These are phyloP conservation scores for Ophiostoma montium DNA, from an alignment of 2,329 filamentous ascomycete genomes.

Conservation along the genomic window DNA sequence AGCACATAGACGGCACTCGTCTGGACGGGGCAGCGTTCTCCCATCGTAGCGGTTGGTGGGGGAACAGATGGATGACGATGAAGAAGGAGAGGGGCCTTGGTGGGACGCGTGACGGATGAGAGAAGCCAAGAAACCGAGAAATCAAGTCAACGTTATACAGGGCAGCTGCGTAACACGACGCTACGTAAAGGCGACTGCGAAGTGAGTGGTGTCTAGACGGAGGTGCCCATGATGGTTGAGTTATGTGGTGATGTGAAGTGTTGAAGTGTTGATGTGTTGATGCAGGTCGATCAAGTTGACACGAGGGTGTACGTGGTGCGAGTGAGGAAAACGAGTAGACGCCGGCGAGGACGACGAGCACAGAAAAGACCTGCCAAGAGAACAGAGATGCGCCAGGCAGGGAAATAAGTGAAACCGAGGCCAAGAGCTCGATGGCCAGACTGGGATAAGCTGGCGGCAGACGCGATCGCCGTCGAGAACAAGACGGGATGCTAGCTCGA, in stretches of 20 bases:
- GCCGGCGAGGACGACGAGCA: background rate
- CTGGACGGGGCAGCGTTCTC: conserved; percentile 25
- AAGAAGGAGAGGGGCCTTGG: background rate
- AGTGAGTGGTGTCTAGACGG: background rate
- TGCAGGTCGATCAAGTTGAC: background rate
- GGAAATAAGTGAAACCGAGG: background rate
- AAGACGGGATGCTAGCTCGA: too few species aligned
- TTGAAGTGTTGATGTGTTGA: background rate
- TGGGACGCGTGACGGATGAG: background rate
- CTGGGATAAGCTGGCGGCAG: too few species aligned
- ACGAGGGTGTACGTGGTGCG: too few species aligned
- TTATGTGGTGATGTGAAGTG: background rate
- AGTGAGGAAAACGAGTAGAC: background rate
- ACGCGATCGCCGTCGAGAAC: too few species aligned
- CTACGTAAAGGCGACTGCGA: too few species aligned
- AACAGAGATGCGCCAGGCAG: background rate
- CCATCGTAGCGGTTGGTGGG: conserved; percentile 3
- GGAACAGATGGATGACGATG: too few species aligned
- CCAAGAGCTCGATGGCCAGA: background rate
- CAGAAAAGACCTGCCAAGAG: background rate
- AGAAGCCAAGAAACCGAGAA: too few species aligned
- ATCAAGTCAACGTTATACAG: background rate
- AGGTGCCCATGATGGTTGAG: background rate
- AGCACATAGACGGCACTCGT: conserved; percentile 37
- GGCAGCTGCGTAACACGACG: background rate